Base-by-base conservation (phyloP, 2,329 filamentous ascomycete species). In the Penicillium paneum region DNA sequence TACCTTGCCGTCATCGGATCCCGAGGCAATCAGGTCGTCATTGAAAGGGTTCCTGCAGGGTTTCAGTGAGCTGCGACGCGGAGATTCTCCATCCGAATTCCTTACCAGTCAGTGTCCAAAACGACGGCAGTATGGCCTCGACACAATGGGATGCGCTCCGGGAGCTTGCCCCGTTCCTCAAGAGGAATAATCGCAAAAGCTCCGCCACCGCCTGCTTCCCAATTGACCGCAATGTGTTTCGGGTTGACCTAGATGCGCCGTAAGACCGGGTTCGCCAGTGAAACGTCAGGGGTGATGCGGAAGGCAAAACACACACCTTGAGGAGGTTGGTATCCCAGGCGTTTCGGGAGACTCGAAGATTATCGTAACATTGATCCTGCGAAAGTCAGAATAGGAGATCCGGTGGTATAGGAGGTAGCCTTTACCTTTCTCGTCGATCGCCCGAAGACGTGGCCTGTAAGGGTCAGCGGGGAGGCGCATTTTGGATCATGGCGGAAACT, bases 291-390 rank as follows among this genome's bases (percentile, higher is more conserved):
- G 67, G 62, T 47, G 65, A 66, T 63, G 66, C 59, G 60, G 61
- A 55, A 54, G 57, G 48, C 24, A 17, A 26, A 52, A 71, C 81
- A 74, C 75, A 95, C 75, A 95, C 91, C 88, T 97, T 97, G 78
- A 97, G 84, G 71, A 99, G 80, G 79, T 99, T 99, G 69, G 92
- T 97, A 76, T 99, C 94, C 94, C 94, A 99, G 52, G 94, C 94
- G 86, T 99, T 99, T 77, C 89, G 90, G 71, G 91, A 97, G 76
- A 99, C 91, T 73, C 91, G 90, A 65, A 99, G 81, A 76, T 97
- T 97, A 77, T 99, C 94, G 79, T 97, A 99, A 81, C 92, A 97
- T 83, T 90, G 90, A 75, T 99, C 94, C 84, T 86, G 55, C 5
- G 12, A 11, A n/a, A 21, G 49, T 64, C 17, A 64, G 45, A 34